Evolutionary conservation across 2,329 filamentous ascomycete species (phyloP).

Genomic region (Apiospora malaysiana): DNA sequence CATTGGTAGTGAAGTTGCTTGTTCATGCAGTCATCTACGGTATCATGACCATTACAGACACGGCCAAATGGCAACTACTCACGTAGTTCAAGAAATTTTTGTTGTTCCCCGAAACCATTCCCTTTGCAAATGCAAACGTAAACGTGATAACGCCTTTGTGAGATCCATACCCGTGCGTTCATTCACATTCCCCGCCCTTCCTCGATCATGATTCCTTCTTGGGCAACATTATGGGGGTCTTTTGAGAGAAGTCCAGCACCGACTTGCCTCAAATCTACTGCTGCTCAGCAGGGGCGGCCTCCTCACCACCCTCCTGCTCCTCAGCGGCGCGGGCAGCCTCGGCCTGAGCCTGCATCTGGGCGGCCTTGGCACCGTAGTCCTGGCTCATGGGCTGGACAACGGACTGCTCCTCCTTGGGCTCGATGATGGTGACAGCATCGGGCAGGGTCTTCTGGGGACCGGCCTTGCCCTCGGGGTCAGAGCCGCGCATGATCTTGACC

Average conservation of each 20-base stretch:
- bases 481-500: conserved; percentile 99
- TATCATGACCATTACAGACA: conserved; percentile 20
- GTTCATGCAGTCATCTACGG: conserved; percentile 23
- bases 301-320: conserved; percentile 58
- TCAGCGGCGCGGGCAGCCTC: conserved; percentile 61
- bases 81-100: conserved; percentile 17
- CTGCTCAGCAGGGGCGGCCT: conserved; percentile 53
- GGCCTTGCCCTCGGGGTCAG: conserved; percentile 98
- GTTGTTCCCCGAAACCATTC: conserved; percentile 16
- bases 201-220: conserved; percentile 13
- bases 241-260: conserved; percentile 39
- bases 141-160: conserved; percentile 22
- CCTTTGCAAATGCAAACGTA: conserved; percentile 22
- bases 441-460: conserved; percentile 97
- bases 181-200: conserved; percentile 16
- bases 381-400: conserved; percentile 95
- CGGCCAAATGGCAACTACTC: conserved; percentile 21
- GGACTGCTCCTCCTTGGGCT: conserved; percentile 99
- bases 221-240: conserved; percentile 10
- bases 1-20: conserved; percentile 20
- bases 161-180: conserved; percentile 21
- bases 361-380: conserved; percentile 96
- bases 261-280: conserved; percentile 47
- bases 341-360: conserved; percentile 68
- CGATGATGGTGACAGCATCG: conserved; percentile 98